Conservation (phyloP, 495 filamentous ascomycete genomes). For the Wilcoxina mikolae region DNA sequence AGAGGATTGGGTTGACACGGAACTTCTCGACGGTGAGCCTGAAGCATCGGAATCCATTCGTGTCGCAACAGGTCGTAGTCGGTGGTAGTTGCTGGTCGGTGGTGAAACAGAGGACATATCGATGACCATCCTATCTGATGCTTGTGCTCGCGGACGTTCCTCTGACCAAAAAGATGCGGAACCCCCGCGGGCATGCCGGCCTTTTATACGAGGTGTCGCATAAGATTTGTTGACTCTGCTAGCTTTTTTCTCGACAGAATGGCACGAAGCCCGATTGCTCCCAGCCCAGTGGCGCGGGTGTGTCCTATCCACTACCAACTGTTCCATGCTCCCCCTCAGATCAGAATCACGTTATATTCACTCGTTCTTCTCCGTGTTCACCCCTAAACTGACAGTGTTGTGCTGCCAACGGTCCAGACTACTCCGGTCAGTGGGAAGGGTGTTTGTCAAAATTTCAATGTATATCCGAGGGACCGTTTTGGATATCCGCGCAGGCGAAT, state of each 20-base stretch:
- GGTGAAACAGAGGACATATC: neutral
- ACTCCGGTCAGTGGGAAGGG: neutral
- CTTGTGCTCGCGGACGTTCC: neutral
- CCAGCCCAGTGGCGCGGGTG: neutral
- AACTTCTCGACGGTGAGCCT: neutral
- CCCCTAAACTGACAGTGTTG: neutral
- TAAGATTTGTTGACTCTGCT: conserved; percentile 9
- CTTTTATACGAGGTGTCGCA: conserved; percentile 4
- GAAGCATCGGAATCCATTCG: neutral
- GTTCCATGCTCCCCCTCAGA: conserved; percentile 2
- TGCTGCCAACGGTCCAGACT: neutral
- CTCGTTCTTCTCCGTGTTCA: neutral
- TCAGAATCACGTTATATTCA: neutral
- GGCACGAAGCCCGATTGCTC: conserved; percentile 5
- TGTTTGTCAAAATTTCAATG: neutral
- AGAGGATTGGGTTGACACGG: neutral
- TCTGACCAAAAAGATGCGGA: neutral
- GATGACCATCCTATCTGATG: neutral
- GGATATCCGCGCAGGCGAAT: neutral
- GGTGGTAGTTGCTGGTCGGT: neutral
- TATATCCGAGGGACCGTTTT: neutral
- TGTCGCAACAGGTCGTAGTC: neutral
- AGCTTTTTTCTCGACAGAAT: conserved; percentile 6
- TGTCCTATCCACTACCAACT: conserved; percentile 1
- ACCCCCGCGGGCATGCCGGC: neutral